These are phyloP conservation scores for Taxillus chinensis DNA, from an alignment of 164 flowering plant genomes.

Conservation along the genomic window DNA sequence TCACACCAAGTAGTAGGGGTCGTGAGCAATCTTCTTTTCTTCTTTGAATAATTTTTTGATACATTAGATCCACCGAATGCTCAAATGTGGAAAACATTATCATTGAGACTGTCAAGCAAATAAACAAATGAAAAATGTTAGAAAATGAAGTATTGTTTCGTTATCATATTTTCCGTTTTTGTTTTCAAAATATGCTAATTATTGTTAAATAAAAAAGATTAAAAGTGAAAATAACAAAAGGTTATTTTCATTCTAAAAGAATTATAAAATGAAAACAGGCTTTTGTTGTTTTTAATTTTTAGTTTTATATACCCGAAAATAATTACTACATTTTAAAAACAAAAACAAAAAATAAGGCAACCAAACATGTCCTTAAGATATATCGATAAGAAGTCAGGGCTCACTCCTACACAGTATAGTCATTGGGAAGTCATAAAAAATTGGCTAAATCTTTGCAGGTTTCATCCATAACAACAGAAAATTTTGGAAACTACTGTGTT, in stretches of 20 bases:
- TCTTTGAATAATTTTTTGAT: constrained; percentile 37
- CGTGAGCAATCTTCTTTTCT: constrained; percentile 75
- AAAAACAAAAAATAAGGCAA: not conserved
- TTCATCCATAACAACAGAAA: not conserved
- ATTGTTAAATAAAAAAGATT: too few relatives aligned
- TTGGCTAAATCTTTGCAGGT: not conserved
- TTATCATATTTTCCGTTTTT: too few relatives aligned
- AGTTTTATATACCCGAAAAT: too few relatives aligned
- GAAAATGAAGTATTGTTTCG: not conserved
- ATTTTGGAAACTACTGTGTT: not conserved
- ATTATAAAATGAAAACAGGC: too few relatives aligned
- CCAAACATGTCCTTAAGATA: not conserved
- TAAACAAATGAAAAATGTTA: not conserved
- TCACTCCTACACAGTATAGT: not conserved
- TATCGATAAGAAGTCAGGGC: not conserved
- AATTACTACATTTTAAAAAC: not conserved
- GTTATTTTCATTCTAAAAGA: too few relatives aligned
- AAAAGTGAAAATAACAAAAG: too few relatives aligned
- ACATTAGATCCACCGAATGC: constrained; percentile 68
- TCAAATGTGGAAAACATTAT: constrained; percentile 90
- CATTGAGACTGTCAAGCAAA: constrained; percentile 52
- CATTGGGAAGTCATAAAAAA: not conserved
- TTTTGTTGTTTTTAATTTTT: too few relatives aligned
- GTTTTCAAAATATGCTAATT: too few relatives aligned
- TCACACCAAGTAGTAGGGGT: constrained; percentile 77